Percentiles rank a stretch among this genome's conserved stretches.
These are phyloP conservation scores for Dothideomycetes sp. DNA, from an alignment of 2,329 filamentous ascomycete species.

Conservation along the genomic window DNA sequence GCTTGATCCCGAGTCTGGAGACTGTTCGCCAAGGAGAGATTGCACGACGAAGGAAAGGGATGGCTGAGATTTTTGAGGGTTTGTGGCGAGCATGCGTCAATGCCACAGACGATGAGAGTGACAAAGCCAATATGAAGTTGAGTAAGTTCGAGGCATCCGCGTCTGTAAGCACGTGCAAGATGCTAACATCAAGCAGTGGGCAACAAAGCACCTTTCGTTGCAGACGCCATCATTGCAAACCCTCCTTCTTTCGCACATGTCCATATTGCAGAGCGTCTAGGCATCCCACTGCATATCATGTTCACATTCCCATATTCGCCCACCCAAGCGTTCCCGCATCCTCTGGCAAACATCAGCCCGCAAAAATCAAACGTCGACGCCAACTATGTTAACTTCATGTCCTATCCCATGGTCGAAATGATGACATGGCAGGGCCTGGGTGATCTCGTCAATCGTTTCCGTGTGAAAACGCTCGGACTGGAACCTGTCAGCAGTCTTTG, in stretches of 20 bases:
- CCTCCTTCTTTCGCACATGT: conserved; percentile 70
- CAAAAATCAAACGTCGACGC: conserved; percentile 57
- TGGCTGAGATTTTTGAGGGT: conserved; percentile 75
- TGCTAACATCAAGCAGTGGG: too few relatives aligned
- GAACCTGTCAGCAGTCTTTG: conserved; percentile 68
- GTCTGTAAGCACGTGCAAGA: too few relatives aligned
- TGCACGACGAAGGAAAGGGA: conserved; percentile 54
- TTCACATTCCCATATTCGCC: conserved; percentile 62
- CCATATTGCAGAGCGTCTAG: conserved; percentile 69
- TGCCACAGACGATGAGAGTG: conserved; percentile 58
- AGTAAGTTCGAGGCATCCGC: too few relatives aligned
- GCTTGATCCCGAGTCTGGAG: conserved; percentile 64
- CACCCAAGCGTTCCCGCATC: conserved; percentile 67
- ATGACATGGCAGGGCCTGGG: conserved; percentile 59
- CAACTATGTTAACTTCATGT: conserved; percentile 70
- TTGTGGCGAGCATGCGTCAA: conserved; percentile 75
- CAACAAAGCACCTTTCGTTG: conserved; percentile 52
- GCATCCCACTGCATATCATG: conserved; percentile 58
- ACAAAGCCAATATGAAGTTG: conserved; percentile 50
- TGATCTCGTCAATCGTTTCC: conserved; percentile 67
- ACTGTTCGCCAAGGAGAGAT: conserved; percentile 67
- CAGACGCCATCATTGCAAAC: conserved; percentile 78
- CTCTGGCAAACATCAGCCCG: conserved; percentile 61
- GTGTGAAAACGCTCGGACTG: conserved; percentile 57
- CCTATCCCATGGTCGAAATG: conserved; percentile 71